Evolutionary conservation across 140 eudicot species (phyloP).

Genomic region (Cichorium intybus): DNA sequence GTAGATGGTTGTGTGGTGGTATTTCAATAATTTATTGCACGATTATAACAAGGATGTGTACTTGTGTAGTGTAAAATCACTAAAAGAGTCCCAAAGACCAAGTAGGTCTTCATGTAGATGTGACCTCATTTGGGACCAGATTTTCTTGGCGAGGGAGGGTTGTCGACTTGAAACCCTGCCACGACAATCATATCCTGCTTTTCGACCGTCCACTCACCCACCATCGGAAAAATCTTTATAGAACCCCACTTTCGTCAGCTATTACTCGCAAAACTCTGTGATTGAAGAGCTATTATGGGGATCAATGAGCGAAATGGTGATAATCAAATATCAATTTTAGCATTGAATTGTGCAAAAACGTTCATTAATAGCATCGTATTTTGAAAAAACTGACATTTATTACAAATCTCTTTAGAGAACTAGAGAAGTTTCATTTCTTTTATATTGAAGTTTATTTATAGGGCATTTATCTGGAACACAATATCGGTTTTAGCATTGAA

Average conservation of each 20-base stretch:
- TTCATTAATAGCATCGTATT: too few species aligned
- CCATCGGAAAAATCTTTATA: conserved; percentile 21
- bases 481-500: too few species aligned
- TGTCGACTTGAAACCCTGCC: conserved; percentile 32
- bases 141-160: background rate
- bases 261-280: background rate
- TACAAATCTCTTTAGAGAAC: too few species aligned
- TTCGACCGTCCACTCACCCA: background rate
- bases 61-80: background rate
- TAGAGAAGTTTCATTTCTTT: too few species aligned
- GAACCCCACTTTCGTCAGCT: conserved; percentile 7
- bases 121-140: conserved; percentile 19
- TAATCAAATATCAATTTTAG: too few species aligned
- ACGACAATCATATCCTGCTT: conserved; percentile 27
- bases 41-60: too few species aligned
- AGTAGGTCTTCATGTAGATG: background rate
- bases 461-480: too few species aligned
- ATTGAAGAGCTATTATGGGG: conserved; percentile 17
- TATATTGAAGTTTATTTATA: too few species aligned
- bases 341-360: too few species aligned
- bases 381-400: too few species aligned
- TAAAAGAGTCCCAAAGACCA: background rate
- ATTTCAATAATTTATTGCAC: too few species aligned
- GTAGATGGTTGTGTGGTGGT: too few species aligned
- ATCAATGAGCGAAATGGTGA: background rate